Percentiles rank a stretch among this genome's conserved stretches.
phyloP scores from a whole-genome alignment of 257 asterid species.

The Thymus quinquecostatus region DNA sequence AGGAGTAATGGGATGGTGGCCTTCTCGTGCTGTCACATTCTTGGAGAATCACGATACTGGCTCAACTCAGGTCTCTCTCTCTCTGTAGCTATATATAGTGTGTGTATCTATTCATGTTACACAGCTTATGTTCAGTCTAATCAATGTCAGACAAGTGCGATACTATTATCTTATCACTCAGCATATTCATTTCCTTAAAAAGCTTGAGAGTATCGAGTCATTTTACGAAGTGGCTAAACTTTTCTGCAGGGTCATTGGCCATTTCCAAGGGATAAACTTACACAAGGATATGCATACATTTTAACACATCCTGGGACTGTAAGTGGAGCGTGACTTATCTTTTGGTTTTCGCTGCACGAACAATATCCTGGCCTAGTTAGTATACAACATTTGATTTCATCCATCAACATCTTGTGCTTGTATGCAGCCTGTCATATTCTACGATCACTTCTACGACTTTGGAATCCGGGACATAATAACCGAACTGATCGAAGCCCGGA shows the following conservation, averaged over 20 bases:
- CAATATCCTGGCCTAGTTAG: neutral
- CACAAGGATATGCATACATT: conserved; percentile 63
- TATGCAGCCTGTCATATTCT: conserved; percentile 27
- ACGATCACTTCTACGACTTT: conserved; percentile 27
- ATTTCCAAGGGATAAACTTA: conserved; percentile 59
- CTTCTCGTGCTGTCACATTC: conserved; percentile 67
- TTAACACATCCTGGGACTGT: conserved; percentile 65
- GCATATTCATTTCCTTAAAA: neutral
- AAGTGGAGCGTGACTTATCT: conserved; percentile 12
- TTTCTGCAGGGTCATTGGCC: conserved; percentile 65
- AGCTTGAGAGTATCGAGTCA: neutral
- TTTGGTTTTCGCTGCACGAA: neutral
- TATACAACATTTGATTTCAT: too few relatives aligned
- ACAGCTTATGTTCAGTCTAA: neutral
- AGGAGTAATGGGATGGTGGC: conserved; percentile 77
- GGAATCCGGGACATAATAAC: conserved; percentile 28
- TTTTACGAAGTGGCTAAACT: neutral
- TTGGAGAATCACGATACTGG: conserved; percentile 72
- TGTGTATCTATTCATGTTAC: neutral
- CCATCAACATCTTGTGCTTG: neutral
- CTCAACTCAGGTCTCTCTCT: conserved; percentile 54
- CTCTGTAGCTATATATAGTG: neutral
- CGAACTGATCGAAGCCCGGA: conserved; percentile 26
- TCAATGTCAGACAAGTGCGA: neutral
- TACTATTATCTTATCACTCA: neutral